A percentile compares a stretch with the other conserved stretches of the same genome.
Evolutionary conservation across 2,329 filamentous ascomycete species (phyloP).

Genomic region (Bipolaris cookei): DNA sequence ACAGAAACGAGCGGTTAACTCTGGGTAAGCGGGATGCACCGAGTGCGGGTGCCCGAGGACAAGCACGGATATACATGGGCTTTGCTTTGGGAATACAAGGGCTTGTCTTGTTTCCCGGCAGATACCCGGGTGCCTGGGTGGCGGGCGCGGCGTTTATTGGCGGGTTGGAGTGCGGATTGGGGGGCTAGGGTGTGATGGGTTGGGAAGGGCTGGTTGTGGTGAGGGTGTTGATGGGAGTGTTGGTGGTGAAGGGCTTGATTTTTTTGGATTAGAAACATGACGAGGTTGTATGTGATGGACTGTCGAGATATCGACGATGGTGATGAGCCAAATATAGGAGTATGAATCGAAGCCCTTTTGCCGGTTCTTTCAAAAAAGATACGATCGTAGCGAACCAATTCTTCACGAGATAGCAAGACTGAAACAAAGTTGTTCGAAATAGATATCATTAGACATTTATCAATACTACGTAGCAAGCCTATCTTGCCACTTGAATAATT

Average conservation of each 20-base stretch:
- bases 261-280: too few species aligned
- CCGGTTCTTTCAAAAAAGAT: too few species aligned
- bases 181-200: background rate
- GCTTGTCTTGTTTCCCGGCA: too few species aligned
- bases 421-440: background rate
- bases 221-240: too few species aligned
- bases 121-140: background rate
- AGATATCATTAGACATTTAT: slow-evolving; percentile 12
- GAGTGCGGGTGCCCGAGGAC: slow-evolving; percentile 2
- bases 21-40: background rate
- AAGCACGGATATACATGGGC: slow-evolving; percentile 11
- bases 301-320: too few species aligned
- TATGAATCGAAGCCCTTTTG: too few species aligned
- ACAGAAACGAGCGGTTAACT: background rate
- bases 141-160: background rate
- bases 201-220: too few species aligned
- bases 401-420: background rate
- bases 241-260: too few species aligned
- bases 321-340: too few species aligned
- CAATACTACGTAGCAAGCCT: slow-evolving; percentile 1
- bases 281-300: too few species aligned
- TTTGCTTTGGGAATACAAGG: background rate
- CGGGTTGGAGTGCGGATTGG: background rate
- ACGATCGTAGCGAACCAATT: background rate
- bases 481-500: background rate